A percentile compares a stretch with the other conserved stretches of the same genome.
These are phyloP conservation scores for Trichoderma arundinaceum DNA, from an alignment of 2,329 filamentous ascomycete species.

Conservation along the genomic window DNA sequence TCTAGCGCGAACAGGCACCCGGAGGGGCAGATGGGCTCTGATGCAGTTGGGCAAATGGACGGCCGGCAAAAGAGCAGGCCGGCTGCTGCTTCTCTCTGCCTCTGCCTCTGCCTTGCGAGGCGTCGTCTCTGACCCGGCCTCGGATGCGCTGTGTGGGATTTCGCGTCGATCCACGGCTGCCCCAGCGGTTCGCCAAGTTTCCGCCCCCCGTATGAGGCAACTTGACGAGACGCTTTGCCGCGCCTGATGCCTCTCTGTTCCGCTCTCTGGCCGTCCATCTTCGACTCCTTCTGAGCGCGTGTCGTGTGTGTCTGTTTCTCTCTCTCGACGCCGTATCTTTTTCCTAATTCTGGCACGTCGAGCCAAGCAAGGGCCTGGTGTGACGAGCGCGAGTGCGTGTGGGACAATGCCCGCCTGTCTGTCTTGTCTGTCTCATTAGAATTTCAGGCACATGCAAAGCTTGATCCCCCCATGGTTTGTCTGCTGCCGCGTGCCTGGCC, in stretches of 20 bases:
- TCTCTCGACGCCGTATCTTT: background rate
- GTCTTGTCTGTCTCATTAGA: slow-evolving; percentile 24
- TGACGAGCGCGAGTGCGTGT: slow-evolving; percentile 4
- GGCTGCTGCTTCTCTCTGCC: background rate
- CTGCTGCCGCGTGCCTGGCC: slow-evolving; percentile 1
- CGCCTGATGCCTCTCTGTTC: too few relatives aligned
- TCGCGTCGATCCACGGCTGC: slow-evolving; percentile 6
- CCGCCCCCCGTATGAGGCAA: background rate
- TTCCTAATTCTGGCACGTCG: background rate
- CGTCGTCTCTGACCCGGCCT: too few relatives aligned
- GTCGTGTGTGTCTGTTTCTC: background rate
- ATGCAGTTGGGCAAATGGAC: too few relatives aligned
- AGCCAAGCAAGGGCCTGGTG: too few relatives aligned
- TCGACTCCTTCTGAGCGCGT: background rate
- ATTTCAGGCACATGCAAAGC: slow-evolving; percentile 29
- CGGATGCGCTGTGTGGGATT: background rate
- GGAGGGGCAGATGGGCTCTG: background rate
- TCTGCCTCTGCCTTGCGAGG: background rate
- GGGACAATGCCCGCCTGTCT: slow-evolving; percentile 20
- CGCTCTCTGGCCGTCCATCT: background rate
- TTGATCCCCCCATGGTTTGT: slow-evolving; percentile 1
- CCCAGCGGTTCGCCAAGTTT: background rate
- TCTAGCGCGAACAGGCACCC: slow-evolving; percentile 14
- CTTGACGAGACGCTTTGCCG: background rate
- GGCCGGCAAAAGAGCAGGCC: background rate